A percentile compares a stretch with the other conserved stretches of the same genome.
phyloP scores from a whole-genome alignment of 192 early-diverging fungal species.

The Piromyces sp. region DNA sequence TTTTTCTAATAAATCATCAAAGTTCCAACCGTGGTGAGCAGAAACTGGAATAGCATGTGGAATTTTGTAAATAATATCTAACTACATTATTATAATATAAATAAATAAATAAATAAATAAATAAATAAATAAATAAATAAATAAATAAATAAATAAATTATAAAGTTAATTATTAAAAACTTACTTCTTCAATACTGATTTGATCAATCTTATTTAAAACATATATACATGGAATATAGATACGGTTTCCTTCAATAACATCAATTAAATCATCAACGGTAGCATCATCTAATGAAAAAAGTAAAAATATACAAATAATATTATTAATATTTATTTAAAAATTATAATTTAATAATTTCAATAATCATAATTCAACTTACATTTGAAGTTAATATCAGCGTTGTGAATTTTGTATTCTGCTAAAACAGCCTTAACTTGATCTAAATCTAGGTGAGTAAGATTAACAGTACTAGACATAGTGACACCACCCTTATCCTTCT shows the following conservation, averaged over 20 bases:
- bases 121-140: no score
- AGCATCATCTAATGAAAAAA: conserved; percentile 1
- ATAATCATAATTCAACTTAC: no score
- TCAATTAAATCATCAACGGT: conserved; percentile 80
- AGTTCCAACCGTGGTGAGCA: conserved; percentile 66
- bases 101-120: no score
- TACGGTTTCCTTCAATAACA: conserved; percentile 81
- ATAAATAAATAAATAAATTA: no score
- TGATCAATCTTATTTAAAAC: conserved; percentile 98
- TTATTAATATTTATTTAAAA: no score
- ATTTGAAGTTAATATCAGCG: conserved; percentile 85
- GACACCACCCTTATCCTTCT: conserved; percentile 97
- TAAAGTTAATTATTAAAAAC: not conserved
- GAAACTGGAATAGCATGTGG: conserved; percentile 21
- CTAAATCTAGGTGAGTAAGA: conserved; percentile 70
- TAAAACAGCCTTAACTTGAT: conserved; percentile 82
- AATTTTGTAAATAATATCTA: conserved; percentile 94
- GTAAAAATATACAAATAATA: not conserved
- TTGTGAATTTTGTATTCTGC: conserved; percentile 93
- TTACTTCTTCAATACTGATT: conserved; percentile 66
- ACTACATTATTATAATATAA: conserved; percentile 17
- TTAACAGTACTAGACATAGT: conserved; percentile 84
- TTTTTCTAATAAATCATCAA: conserved; percentile 82
- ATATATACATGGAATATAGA: conserved; percentile 92
- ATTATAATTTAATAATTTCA: no score